Base-by-base conservation (phyloP, 441 rosid genomes). In the Breynia disticha region DNA sequence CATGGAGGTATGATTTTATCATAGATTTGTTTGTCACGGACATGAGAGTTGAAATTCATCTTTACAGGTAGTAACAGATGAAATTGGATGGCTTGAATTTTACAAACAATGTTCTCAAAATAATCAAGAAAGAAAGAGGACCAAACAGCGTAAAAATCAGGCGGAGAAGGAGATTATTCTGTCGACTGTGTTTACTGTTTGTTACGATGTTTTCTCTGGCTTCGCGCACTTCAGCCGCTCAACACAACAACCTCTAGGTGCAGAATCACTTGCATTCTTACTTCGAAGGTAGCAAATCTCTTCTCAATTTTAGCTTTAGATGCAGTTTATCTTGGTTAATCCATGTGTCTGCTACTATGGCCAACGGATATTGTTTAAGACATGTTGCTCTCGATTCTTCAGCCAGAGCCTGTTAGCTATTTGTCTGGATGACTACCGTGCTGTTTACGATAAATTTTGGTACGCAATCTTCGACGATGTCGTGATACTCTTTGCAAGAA, bases 161-260 rank as follows among this genome's bases (percentile, higher is more conserved):
- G 93, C 93, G 44, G 87, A 81, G 78, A 76, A 76, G 63, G 87
- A 81, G 61, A 79, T 81, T 46, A 70, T 81, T 52, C 59, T 84
- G 19, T 81, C 80, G 13, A 57, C 71, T 16, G 75, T 81, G 35
- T 81, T 81, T 59, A 75, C 87, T 17, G 70, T 72, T 67, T 79
- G 93, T 72, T 81, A 84, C 62, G 87, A 84, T 52, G 81, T 79
- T 59, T 84, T 79, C 71, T 84, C 84, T 12, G 93, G 86, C 55
- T 77, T 79, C 46, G 93, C 87, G 43, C 82, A 79, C 75, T 81
- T 81, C 62, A 70, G 73, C 68, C 79, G 79, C 43, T 81, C 86
- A 16, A 63, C 74, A 50, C 81, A 76, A 64, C 80, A 69, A 48
- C 74, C 82, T 28, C 53, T 84, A 13, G 74, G 79, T 69, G 60